Conservation (phyloP, 345 rosid genomes). For the Dipteronia sinensis region DNA sequence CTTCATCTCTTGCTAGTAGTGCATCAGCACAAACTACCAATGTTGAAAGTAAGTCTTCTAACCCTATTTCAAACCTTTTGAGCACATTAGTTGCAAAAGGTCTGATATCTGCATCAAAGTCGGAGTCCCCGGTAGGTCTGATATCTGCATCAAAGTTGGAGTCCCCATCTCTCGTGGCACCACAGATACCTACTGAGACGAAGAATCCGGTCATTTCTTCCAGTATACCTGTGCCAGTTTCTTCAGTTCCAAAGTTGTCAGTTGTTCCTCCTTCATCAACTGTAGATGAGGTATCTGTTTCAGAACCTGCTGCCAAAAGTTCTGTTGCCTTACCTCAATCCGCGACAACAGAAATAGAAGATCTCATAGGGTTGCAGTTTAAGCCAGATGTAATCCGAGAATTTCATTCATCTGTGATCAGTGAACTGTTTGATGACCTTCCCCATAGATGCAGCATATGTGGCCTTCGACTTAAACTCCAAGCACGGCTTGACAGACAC, state of each 20-base stretch:
- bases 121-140: slow-evolving; percentile 59
- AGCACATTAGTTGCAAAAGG: slow-evolving; percentile 94
- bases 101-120: slow-evolving; percentile 76
- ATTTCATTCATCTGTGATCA: slow-evolving; percentile 71
- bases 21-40: slow-evolving; percentile 41
- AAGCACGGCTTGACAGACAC: slow-evolving; percentile 71
- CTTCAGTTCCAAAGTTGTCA: slow-evolving; percentile 44
- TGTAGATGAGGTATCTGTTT: slow-evolving; percentile 37
- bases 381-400: slow-evolving; percentile 74
- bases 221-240: slow-evolving; percentile 30
- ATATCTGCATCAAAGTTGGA: slow-evolving; percentile 74
- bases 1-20: slow-evolving; percentile 35
- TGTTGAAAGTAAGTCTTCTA: slow-evolving; percentile 46
- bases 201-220: slow-evolving; percentile 40
- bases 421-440: slow-evolving; percentile 60
- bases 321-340: slow-evolving; percentile 34
- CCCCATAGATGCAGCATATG: slow-evolving; percentile 77
- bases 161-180: slow-evolving; percentile 34
- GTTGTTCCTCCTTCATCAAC: slow-evolving; percentile 34
- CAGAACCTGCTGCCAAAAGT: slow-evolving; percentile 37
- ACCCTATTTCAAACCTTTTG: slow-evolving; percentile 78
- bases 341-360: slow-evolving; percentile 31
- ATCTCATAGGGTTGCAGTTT: slow-evolving; percentile 73
- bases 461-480: slow-evolving; percentile 67
- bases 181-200: slow-evolving; percentile 33